phyloP scores from a whole-genome alignment of 2,329 filamentous ascomycete genomes.

The Dactylellina cionopaga region DNA sequence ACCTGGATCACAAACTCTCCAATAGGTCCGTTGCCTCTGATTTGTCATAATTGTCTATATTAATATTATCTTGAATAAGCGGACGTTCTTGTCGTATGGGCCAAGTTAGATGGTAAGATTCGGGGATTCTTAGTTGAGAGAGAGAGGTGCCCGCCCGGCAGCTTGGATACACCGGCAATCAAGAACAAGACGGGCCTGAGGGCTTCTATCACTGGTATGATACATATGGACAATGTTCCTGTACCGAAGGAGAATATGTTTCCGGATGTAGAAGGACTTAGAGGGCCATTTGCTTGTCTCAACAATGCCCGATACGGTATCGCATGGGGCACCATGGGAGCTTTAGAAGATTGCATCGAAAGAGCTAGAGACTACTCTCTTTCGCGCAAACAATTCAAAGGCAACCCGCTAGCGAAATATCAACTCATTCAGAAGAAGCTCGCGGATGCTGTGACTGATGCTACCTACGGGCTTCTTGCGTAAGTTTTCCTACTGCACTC shows the following conservation, averaged over 20 bases:
- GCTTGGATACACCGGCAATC: conserved; percentile 87
- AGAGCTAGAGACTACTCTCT: conserved; percentile 86
- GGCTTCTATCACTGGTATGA: conserved; percentile 96
- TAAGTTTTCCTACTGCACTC: conserved; percentile 3
- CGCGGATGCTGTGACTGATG: conserved; percentile 89
- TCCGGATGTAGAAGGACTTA: conserved; percentile 84
- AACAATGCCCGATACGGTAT: conserved; percentile 95
- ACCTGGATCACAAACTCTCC: conserved; percentile 97
- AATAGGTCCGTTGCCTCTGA: conserved; percentile 63
- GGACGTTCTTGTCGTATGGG: conserved; percentile 88
- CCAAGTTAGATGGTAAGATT: conserved; percentile 92
- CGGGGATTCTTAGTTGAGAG: conserved; percentile 90
- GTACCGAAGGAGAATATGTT: conserved; percentile 94
- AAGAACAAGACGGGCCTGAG: conserved; percentile 95
- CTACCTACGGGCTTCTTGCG: conserved; percentile 88
- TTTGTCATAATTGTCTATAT: not conserved
- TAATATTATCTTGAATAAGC: conserved; percentile 60
- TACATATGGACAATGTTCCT: conserved; percentile 89
- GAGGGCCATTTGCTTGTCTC: conserved; percentile 89
- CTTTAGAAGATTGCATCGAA: conserved; percentile 87
- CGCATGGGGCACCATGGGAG: conserved; percentile 90
- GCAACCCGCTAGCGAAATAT: conserved; percentile 92
- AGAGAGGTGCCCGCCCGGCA: conserved; percentile 83
- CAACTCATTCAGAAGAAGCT: conserved; percentile 98
- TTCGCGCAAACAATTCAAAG: conserved; percentile 94